Evolutionary conservation across 2,329 filamentous ascomycete species (phyloP), one percentile per base, ranked within the genome.

Genomic region (Emericellopsis atlantica): DNA sequence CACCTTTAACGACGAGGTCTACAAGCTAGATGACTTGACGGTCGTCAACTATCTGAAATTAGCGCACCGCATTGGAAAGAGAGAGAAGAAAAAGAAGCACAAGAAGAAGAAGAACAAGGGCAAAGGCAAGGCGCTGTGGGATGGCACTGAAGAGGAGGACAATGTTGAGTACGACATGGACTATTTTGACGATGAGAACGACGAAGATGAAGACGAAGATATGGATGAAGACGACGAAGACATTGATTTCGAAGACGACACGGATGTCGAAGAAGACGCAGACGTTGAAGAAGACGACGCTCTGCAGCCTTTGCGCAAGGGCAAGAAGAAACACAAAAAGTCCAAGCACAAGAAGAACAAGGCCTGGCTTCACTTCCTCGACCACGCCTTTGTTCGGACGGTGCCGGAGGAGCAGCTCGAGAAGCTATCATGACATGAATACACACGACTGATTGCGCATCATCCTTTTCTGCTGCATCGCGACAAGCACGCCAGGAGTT

Each of bases 11-110:
- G 88, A 96, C 56, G 63, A 76, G 43, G 59, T 81, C 1, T 95
- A 89, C 56, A 73, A 76, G 45, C 61, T 95, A 50, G 69, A 75
- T 35, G 90, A 96, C 59, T 64, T 98, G 57, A 96, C 90, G 0
- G 84, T 95, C 40, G 72, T 76, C 46, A 93, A 79, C 55, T 84
- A 84, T 55, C 65, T 96, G 36, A 73, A 84, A 45, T 70, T 96
- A 37, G 92, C 92, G 10, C 76, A 81, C 46, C 72, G 81, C 41
- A 93, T 96, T 53, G 34, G 45, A 10, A 43, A 43, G 31, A 45
- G 41, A 44, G 49, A 51, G 37, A 45, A 49, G 41, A 51, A 49
- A 40, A 53, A 50, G 21, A 29, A 29, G 26, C 2, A 12, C 26
- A 29, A 29, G 12, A 29, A 29, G 12, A 29, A 29, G 26, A 12